phyloP scores from a whole-genome alignment of 108 stramenopile species.

The Conticribra weissflogii region DNA sequence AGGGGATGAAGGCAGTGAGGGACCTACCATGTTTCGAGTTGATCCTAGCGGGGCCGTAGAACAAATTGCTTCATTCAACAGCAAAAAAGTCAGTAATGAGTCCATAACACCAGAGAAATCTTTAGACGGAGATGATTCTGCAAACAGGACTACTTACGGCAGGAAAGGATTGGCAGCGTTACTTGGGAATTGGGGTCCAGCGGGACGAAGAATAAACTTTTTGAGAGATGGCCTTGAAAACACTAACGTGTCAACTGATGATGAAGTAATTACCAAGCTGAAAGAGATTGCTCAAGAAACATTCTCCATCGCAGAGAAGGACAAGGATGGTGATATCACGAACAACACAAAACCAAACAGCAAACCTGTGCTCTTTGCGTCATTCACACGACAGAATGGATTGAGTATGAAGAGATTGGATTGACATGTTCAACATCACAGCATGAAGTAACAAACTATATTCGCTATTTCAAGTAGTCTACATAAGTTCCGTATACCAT shows the following conservation, averaged over 20 bases:
- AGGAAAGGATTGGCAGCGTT: conserved; percentile 20
- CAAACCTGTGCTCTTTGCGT: conserved; percentile 27
- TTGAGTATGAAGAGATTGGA: conserved; percentile 30
- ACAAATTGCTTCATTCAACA: conserved; percentile 14
- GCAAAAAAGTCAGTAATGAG: background rate
- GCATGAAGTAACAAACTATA: background rate
- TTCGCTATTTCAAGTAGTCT: background rate
- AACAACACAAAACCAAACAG: background rate
- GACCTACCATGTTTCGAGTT: conserved; percentile 63
- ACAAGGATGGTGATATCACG: background rate
- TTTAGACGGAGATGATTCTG: background rate
- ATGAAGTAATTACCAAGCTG: conserved; percentile 23
- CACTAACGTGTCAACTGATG: conserved; percentile 12
- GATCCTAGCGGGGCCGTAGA: conserved; percentile 74
- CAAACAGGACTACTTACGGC: no score
- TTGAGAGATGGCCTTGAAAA: conserved; percentile 17
- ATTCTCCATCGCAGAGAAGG: background rate
- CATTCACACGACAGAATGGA: conserved; percentile 33
- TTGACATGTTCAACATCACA: conserved; percentile 4
- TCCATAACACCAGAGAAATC: background rate
- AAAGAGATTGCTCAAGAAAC: conserved; percentile 13
- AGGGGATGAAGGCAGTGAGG: conserved; percentile 13
- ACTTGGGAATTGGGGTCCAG: conserved; percentile 40
- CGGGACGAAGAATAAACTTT: conserved; percentile 7
- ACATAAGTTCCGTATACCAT: no score